phyloP scores from a whole-genome alignment of 192 early-diverging fungal species.

The Coemansia sp. region DNA sequence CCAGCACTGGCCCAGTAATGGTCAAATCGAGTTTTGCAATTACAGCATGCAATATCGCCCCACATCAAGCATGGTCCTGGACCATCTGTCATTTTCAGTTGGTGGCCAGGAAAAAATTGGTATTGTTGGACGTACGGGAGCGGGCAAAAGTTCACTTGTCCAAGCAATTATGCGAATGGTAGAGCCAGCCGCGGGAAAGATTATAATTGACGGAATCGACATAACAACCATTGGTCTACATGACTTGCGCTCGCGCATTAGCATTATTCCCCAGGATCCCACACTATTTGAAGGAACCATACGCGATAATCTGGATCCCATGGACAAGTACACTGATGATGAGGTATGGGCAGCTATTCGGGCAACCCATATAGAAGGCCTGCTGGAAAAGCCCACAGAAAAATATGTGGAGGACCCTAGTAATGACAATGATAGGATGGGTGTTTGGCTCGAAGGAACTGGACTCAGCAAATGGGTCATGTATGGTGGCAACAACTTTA shows the following conservation, averaged over 20 bases:
- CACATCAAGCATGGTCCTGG: no score
- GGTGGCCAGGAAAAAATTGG: no score
- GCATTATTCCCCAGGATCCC: conserved; percentile 72
- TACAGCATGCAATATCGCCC: no score
- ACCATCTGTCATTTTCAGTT: no score
- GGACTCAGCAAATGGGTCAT: conserved; percentile 24
- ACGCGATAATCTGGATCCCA: conserved; percentile 71
- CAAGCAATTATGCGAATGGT: conserved; percentile 64
- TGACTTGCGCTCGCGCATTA: conserved; percentile 59
- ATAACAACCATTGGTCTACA: conserved; percentile 58
- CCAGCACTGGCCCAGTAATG: no score
- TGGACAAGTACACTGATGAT: conserved; percentile 55
- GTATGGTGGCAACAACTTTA: conserved; percentile 66
- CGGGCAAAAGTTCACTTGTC: conserved; percentile 67
- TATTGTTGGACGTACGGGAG: conserved; percentile 84
- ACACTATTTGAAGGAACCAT: conserved; percentile 67
- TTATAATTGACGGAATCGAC: conserved; percentile 64
- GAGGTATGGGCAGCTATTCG: conserved; percentile 66
- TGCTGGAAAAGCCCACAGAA: conserved; percentile 41
- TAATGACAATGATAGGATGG: no score
- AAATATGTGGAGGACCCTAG: conserved; percentile 4
- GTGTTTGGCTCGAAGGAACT: conserved; percentile 10
- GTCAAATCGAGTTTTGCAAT: no score
- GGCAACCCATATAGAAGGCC: conserved; percentile 16
- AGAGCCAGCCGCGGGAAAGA: no score